Base-by-base conservation (phyloP, 2,329 filamentous ascomycete species). In the Microcyclospora pomicola region DNA sequence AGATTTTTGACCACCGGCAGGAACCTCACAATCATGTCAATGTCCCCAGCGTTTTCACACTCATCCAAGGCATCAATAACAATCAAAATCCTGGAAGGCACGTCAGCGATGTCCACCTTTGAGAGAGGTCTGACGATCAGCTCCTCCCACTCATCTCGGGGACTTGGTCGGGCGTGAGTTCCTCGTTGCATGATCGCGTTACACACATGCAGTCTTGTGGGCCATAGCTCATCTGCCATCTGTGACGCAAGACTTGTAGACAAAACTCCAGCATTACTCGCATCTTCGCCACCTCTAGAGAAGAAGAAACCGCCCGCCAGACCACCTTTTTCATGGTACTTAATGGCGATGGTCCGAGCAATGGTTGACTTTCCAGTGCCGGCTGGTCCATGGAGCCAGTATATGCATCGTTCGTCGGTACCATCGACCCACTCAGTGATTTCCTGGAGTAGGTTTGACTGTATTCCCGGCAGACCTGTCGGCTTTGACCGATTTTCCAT, bases 341-440 rank as follows among this genome's bases (percentile, higher is more conserved):
- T 31, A 27, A 42, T 15, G 3, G 53, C 55, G 0, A 60, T 37
- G 0, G 56, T 55, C 6, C 49, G 49, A 13, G 54, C 45, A 14
- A 59, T 49, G 0, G 57, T 59, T 1, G 53, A 57, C 34, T 59
- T 59, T 12, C 58, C 54, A 10, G 48, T 56, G 13, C 57, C 56
- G 2, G 55, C 54, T 32, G 49, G 42, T 6, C 55, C 54, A 13
- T 38, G 48, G 2, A 59, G 42, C 58, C 51, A 59, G 44, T 51
- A 59, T 36, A 58, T 52, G 24, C 35, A 34, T 28, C 45, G 46
- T 13, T 43, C 36, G n/a, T 45, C 30, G 19, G 33, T 27, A 10
- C 34, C 34, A 2, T 49, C 32, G 5, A 39, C 47, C 54, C 51
- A 57, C 16, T 10, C 33, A 15, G 19, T 15, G 24, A 59, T 54